Percentiles rank a stretch among this genome's conserved stretches.
These are phyloP conservation scores for Leccinum aurantiacum DNA, from an alignment of 768 basidiomycete genomes.

Conservation along the genomic window DNA sequence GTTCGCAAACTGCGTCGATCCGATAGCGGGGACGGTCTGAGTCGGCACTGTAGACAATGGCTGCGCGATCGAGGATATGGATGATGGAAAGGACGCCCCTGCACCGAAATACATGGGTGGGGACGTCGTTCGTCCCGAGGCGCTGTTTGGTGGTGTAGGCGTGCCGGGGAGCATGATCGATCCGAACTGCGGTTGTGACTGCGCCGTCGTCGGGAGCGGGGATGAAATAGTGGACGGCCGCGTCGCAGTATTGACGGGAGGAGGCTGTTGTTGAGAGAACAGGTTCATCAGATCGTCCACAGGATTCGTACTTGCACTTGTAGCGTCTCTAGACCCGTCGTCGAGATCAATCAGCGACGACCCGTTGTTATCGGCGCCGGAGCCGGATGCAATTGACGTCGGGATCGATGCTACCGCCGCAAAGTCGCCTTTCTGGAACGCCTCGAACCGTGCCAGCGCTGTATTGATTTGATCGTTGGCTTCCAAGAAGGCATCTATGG, in stretches of 20 bases:
- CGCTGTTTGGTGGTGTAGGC: constrained; percentile 27
- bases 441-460: constrained; percentile 85
- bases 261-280: constrained; percentile 40
- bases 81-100: constrained; percentile 1
- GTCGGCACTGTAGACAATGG: constrained; percentile 3
- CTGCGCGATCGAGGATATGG: constrained; percentile 7
- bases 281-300: constrained; percentile 63
- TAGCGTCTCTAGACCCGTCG: constrained; percentile 38
- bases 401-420: constrained; percentile 70
- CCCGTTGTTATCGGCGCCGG: constrained; percentile 23
- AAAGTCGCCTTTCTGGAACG: constrained; percentile 92
- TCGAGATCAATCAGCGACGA: constrained; percentile 79
- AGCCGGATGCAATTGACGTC: constrained; percentile 45
- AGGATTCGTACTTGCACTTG: constrained; percentile 22
- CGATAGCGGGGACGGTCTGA: neutral
- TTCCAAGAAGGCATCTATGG: constrained; percentile 85
- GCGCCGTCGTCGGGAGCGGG: constrained; percentile 12
- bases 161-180: constrained; percentile 46
- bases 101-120: constrained; percentile 13
- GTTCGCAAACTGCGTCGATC: constrained; percentile 11
- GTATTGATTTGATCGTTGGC: constrained; percentile 99
- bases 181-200: constrained; percentile 33
- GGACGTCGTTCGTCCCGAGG: constrained; percentile 13
- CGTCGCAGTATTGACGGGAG: constrained; percentile 29
- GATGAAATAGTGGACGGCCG: constrained; percentile 24